Base-by-base conservation (phyloP, 2,329 filamentous ascomycete genomes). In the Rachicladosporium sp. region DNA sequence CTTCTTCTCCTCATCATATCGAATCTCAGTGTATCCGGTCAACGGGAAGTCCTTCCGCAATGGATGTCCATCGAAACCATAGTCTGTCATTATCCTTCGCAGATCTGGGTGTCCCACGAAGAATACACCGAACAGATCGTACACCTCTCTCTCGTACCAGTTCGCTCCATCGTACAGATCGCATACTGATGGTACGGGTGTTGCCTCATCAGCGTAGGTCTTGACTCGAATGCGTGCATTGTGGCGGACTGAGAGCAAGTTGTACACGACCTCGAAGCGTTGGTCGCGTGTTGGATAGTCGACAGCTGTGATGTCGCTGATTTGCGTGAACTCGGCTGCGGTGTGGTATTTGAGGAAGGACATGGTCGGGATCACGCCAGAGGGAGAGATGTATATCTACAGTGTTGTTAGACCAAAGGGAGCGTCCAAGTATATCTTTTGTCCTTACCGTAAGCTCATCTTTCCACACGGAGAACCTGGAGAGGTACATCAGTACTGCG, bases 1-100 rank as follows among this genome's bases (percentile, higher is more conserved):
- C 78, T 98, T 98, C 83, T 95, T 98, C 74, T 98, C 93, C 68
- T 98, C 91, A 52, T 98, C 91, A 60, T 93, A 98, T 58, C 91
- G 76, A 51, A 98, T 82, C 70, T 98, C 93, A 29, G 91, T 98
- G 70, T 98, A 98, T 35, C 91, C 91, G 2, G 91, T 95, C 61
- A 98, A 68, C 13, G 91, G 91, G 70, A 98, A 98, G 61, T 98
- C 91, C 70, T 98, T 98, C 59, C 93, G 78, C 59, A 98, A 69
- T 32, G 91, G 91, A 68, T 98, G 91, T 38, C 91, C 91, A 63
- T 98, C 93, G 58, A 98, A 98, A 38, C 91, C 91, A 63, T 98
- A 98, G 63, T 98, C 91, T 50, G 91, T 98, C 89, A 98, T 93
- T 68, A 98, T 96, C 52, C 91, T 78, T 62, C 91, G 79, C 53